These are phyloP conservation scores for Pseudogymnoascus sp. DNA, from an alignment of 2,329 filamentous ascomycete genomes.

Conservation along the genomic window DNA sequence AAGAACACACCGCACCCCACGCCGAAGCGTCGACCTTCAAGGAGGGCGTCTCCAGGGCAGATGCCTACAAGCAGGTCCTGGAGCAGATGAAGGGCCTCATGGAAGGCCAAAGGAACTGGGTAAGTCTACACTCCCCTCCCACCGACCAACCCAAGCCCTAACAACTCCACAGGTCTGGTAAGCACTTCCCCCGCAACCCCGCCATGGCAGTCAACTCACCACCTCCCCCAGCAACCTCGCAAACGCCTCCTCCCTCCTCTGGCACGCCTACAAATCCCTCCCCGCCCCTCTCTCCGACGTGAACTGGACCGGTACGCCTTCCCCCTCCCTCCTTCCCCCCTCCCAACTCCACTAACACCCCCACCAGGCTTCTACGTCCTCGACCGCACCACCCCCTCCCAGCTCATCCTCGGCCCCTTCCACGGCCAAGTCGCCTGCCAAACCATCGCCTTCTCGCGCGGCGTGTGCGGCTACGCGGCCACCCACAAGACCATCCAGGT, in stretches of 20 bases:
- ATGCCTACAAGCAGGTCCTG: slow-evolving; percentile 67
- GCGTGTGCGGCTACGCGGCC: slow-evolving; percentile 69
- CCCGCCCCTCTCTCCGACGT: slow-evolving; percentile 55
- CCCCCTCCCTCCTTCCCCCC: not conserved
- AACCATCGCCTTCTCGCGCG: slow-evolving; percentile 61
- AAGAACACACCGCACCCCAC: slow-evolving; percentile 34
- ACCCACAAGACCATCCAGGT: slow-evolving; percentile 52
- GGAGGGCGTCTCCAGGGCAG: slow-evolving; percentile 55
- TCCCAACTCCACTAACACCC: not conserved
- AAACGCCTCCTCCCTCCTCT: slow-evolving; percentile 67
- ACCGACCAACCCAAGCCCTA: slow-evolving; percentile 4
- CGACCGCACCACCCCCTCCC: slow-evolving; percentile 36
- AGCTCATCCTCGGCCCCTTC: slow-evolving; percentile 71
- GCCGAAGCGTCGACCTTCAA: slow-evolving; percentile 71
- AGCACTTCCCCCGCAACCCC: not conserved
- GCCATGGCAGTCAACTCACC: not conserved
- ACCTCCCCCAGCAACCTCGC: slow-evolving; percentile 55
- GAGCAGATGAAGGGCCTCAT: slow-evolving; percentile 62
- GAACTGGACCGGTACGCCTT: slow-evolving; percentile 61
- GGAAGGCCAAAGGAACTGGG: slow-evolving; percentile 71
- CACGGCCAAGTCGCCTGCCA: slow-evolving; percentile 76
- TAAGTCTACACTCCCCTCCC: slow-evolving; percentile 31
- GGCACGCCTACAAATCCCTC: slow-evolving; percentile 71
- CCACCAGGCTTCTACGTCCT: slow-evolving; percentile 66
- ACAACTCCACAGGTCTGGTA: slow-evolving; percentile 34